Evolutionary conservation across 2,329 filamentous ascomycete species (phyloP), one percentile per base, ranked within the genome.

Genomic region (Periconia sp.): DNA sequence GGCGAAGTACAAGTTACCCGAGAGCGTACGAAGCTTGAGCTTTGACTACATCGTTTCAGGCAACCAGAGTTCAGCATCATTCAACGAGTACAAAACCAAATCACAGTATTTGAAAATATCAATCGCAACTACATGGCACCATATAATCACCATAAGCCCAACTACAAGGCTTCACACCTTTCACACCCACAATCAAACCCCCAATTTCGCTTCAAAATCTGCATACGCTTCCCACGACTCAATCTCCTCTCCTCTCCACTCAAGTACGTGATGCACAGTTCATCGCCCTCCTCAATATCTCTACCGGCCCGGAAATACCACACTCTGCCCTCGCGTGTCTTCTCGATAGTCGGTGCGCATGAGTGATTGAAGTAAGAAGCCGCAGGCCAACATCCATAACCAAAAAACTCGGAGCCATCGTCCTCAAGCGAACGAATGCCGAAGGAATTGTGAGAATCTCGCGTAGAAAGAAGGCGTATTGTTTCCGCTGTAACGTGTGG

Each of bases 351-450:
- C 20, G 77, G 77, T 15, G 48, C 62, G 59, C 78, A 81, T 6
- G 71, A 75, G 56, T 81, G 78, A 48, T 81, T 81, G 68, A 79
- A 81, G 62, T 79, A 80, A 55, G 73, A 76, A 1, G 78, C 77
- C 6, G 64, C 63, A 0, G 77, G 75, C 72, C 77, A 81, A 33
- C 79, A 71, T 0, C 74, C 77, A 46, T 77, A 81, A 15, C 78
- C 78, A 55, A 80, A 75, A 60, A 79, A 80, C 60, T 80, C 78
- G 9, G 74, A 72, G 9, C 75, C 76, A 35, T 76, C 77, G 47
- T 78, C 76, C 47, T 75, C 74, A 3, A 76, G 69, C 11, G 66
- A 70, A 7, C 75, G 73, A 42, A 80, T 77, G 30, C 78, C 78
- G 53, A 81, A 81, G 1, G 75, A 72, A 54, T 81, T 81, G 58